phyloP scores from a whole-genome alignment of 805 yeast species.

The Candida sonorensis region DNA sequence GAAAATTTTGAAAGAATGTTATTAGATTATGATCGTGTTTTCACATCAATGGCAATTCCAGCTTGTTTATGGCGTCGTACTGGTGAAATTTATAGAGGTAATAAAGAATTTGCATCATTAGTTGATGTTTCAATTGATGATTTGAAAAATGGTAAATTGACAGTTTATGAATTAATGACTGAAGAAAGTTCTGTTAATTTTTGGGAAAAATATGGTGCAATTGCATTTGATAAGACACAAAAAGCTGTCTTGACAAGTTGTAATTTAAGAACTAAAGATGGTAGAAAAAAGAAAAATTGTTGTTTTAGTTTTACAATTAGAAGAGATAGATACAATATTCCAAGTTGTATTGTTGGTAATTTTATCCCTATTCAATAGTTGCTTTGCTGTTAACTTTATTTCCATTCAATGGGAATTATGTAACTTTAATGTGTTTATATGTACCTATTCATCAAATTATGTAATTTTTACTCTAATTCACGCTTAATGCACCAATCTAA shows the following conservation, averaged over 20 bases:
- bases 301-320: conserved; percentile 92
- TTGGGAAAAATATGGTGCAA: conserved; percentile 96
- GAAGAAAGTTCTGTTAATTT: conserved; percentile 95
- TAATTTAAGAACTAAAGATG: conserved; percentile 76
- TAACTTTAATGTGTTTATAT: conserved; percentile 27
- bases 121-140: conserved; percentile 90
- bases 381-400: conserved; percentile 91
- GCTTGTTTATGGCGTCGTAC: conserved; percentile 97
- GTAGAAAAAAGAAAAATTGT: conserved; percentile 72
- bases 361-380: conserved; percentile 76
- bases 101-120: conserved; percentile 89
- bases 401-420: conserved; percentile 63
- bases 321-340: conserved; percentile 88
- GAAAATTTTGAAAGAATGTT: conserved; percentile 93
- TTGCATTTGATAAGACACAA: conserved; percentile 93
- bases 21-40: conserved; percentile 87
- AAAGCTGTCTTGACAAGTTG: conserved; percentile 93
- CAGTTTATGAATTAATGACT: conserved; percentile 89
- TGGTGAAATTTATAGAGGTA: conserved; percentile 92
- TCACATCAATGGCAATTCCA: conserved; percentile 96
- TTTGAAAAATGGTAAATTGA: conserved; percentile 82
- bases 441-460: conserved; percentile 6
- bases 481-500: neutral
- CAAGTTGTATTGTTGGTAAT: conserved; percentile 93
- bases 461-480: neutral